Evolutionary conservation across 2,329 filamentous ascomycete species (phyloP).

Genomic region (Monosporascus sp.): DNA sequence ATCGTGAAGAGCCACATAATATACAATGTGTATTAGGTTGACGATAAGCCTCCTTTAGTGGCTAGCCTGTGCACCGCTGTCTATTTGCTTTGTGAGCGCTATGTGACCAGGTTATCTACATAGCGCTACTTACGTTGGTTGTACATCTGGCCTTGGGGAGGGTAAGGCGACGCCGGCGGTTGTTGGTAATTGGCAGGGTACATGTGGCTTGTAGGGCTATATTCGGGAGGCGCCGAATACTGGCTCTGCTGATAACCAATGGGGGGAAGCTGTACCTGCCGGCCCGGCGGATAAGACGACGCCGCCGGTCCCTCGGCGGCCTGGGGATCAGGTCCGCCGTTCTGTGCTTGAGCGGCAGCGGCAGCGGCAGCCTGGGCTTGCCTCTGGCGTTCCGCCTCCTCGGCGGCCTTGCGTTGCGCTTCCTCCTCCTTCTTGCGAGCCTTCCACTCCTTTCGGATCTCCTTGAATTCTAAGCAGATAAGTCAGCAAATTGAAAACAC

Average conservation of each 20-base stretch:
- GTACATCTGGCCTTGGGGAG: slow-evolving; percentile 57
- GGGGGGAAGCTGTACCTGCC: slow-evolving; percentile 63
- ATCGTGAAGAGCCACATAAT: background rate
- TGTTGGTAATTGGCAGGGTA: slow-evolving; percentile 48
- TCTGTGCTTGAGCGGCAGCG: slow-evolving; percentile 49
- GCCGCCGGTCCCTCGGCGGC: slow-evolving; percentile 46
- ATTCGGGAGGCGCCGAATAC: slow-evolving; percentile 62
- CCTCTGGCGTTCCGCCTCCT: slow-evolving; percentile 71
- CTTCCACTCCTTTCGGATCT: slow-evolving; percentile 99
- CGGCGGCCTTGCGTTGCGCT: slow-evolving; percentile 78
- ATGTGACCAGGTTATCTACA: background rate
- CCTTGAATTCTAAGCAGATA: slow-evolving; percentile 78
- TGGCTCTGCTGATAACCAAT: slow-evolving; percentile 67
- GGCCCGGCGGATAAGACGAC: slow-evolving; percentile 53
- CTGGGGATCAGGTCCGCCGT: slow-evolving; percentile 43
- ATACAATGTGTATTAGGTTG: background rate
- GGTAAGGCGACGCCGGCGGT: slow-evolving; percentile 37
- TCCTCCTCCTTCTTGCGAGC: slow-evolving; percentile 99
- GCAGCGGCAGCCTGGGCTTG: slow-evolving; percentile 37
- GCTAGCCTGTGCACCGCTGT: slow-evolving; percentile 1
- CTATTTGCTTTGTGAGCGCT: background rate
- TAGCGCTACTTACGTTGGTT: slow-evolving; percentile 45
- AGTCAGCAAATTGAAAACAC: slow-evolving; percentile 25
- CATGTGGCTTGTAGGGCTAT: slow-evolving; percentile 44
- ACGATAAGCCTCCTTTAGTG: background rate